phyloP scores from a whole-genome alignment of 1,139 yeast species.

The Geotrichum aggregatum region DNA sequence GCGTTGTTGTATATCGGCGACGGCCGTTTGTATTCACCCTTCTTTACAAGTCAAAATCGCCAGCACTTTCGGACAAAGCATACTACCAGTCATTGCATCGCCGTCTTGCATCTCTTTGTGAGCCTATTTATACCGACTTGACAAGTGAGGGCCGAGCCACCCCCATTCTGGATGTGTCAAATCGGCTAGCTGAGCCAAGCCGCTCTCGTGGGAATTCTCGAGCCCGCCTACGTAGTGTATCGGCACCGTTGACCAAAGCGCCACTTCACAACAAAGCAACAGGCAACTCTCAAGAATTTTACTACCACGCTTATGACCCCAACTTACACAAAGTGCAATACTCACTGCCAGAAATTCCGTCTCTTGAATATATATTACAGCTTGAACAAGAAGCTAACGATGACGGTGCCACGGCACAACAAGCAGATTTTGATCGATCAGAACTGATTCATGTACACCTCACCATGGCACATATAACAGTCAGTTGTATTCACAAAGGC shows the following conservation, averaged over 20 bases:
- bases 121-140: slow-evolving; percentile 32
- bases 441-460: slow-evolving; percentile 34
- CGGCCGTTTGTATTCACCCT: slow-evolving; percentile 32
- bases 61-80: slow-evolving; percentile 20
- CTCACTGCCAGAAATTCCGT: slow-evolving; percentile 31
- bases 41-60: slow-evolving; percentile 24
- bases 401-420: slow-evolving; percentile 14
- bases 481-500: slow-evolving; percentile 20
- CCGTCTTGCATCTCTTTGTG: slow-evolving; percentile 33
- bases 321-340: slow-evolving; percentile 24
- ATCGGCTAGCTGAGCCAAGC: slow-evolving; percentile 8
- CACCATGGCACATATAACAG: slow-evolving; percentile 25
- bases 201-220: neutral
- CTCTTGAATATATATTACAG: slow-evolving; percentile 14
- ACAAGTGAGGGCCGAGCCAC: neutral
- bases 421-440: slow-evolving; percentile 21
- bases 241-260: neutral
- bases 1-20: slow-evolving; percentile 30
- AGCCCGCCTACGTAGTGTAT: neutral
- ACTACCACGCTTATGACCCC: slow-evolving; percentile 29
- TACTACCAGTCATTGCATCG: slow-evolving; percentile 30
- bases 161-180: neutral
- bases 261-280: neutral
- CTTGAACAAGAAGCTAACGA: slow-evolving; percentile 24
- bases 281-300: slow-evolving; percentile 23